Evolutionary conservation across 371 early-diverging fungal species (phyloP).

Genomic region (Zopfochytrium polystomum): DNA sequence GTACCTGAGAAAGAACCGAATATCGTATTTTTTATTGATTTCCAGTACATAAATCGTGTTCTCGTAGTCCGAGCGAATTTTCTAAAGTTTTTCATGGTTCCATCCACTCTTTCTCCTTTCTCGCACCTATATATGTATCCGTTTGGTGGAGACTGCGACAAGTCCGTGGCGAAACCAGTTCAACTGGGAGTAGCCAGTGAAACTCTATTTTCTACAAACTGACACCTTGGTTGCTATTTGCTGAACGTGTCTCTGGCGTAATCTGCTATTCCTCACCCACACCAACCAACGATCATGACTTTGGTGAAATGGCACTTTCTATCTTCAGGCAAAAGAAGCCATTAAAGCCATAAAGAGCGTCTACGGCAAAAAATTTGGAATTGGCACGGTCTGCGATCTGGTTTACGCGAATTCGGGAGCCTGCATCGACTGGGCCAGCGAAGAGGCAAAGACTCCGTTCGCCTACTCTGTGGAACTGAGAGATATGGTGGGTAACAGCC

Average conservation of each 20-base stretch:
- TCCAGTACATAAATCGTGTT: too few species aligned
- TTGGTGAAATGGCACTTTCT: too few species aligned
- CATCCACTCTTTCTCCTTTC: too few species aligned
- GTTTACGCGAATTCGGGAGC: slow-evolving; percentile 50
- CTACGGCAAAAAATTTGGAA: slow-evolving; percentile 51
- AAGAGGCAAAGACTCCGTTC: slow-evolving; percentile 47
- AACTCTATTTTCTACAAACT: too few species aligned
- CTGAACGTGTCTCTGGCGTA: too few species aligned
- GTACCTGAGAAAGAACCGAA: slow-evolving; percentile 19
- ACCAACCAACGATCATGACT: too few species aligned
- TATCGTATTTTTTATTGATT: slow-evolving; percentile 46
- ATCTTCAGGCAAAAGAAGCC: too few species aligned
- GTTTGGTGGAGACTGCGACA: slow-evolving; percentile 34
- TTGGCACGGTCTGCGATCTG: slow-evolving; percentile 55
- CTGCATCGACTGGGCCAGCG: slow-evolving; percentile 50
- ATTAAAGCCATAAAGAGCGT: slow-evolving; percentile 47
- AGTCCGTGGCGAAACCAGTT: slow-evolving; percentile 8
- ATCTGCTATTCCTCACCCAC: too few species aligned
- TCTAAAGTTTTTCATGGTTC: too few species aligned
- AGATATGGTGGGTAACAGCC: slow-evolving; percentile 40
- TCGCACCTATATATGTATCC: too few species aligned
- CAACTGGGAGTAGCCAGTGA: slow-evolving; percentile 37
- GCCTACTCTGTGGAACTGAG: slow-evolving; percentile 58
- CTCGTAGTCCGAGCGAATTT: too few species aligned
- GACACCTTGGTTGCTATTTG: too few species aligned